Base-by-base conservation (phyloP, 306 rosid species). In the Luffa acutangula region DNA sequence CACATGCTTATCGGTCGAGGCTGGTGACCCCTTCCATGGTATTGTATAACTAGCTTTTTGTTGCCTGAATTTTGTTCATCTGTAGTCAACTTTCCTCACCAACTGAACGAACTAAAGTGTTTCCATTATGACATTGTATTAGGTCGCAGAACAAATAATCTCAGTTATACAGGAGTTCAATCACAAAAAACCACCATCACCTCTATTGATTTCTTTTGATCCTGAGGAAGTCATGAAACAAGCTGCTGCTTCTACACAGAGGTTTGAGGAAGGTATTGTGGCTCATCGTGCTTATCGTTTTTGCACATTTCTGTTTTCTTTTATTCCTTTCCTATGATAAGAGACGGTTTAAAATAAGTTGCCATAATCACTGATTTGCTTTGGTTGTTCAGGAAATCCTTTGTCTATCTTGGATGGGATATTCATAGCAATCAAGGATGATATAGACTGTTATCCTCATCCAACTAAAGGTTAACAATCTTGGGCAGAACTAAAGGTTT, bases 381-480 rank as follows among this genome's bases (percentile, higher is more conserved):
- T 84, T 72, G 81, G 31, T 67, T 72, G 49, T 85, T 81, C 57
- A 94, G 98, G 97, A 79, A 89, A 88, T 65, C 92, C 97, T 49
- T 65, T 92, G 83, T 91, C 97, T n/a, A 89, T 94, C 80, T 83
- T 94, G 88, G 98, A 94, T 77, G 98, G 98, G 72, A 92, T 91
- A 85, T 94, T 94, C 81, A 81, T 94, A 70, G 97, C 98, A 77
- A 89, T 92, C 88, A 94, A 94, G 88, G 98, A 94, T 89, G 98
- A 94, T 83, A 94, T 94, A 80, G 98, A 94, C 85, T 94, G 96
- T 82, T 81, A 52, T 80, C 97, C 98, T 58, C 85, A 88, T 86
- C 93, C 90, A 56, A 83, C 98, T 59, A 94, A 92, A 52, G 94
- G 98, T 94, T 84, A 80, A 80, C n/a, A 66, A 45, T 67, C 5